Conservation (phyloP, 2,329 filamentous ascomycete genomes). For the Botryotinia narcissicola region DNA sequence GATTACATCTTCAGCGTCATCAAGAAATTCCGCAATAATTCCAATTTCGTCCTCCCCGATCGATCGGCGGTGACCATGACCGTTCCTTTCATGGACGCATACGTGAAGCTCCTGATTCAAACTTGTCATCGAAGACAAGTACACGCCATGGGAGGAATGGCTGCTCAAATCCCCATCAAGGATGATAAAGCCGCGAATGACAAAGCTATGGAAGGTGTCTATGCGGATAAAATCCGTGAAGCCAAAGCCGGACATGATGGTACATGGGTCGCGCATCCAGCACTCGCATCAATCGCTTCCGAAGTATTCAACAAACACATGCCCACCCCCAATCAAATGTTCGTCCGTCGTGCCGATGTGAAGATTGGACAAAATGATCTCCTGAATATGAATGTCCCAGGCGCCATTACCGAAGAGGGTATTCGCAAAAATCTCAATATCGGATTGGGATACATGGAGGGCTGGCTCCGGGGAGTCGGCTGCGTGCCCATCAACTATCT, state of each 20-base stretch:
- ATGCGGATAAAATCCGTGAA: slow-evolving; percentile 94
- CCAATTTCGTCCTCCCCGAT: slow-evolving; percentile 90
- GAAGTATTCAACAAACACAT: slow-evolving; percentile 98
- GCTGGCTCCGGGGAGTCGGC: slow-evolving; percentile 90
- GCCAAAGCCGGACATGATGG: slow-evolving; percentile 91
- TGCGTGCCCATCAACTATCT: slow-evolving; percentile 97
- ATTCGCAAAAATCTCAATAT: slow-evolving; percentile 98
- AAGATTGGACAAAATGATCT: slow-evolving; percentile 83
- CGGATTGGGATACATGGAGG: slow-evolving; percentile 97
- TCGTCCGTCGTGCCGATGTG: slow-evolving; percentile 86
- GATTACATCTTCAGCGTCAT: slow-evolving; percentile 99
- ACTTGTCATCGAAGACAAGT: slow-evolving; percentile 95
- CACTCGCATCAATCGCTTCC: slow-evolving; percentile 79
- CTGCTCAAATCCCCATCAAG: slow-evolving; percentile 98
- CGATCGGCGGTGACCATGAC: slow-evolving; percentile 94
- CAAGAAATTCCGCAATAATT: slow-evolving; percentile 97
- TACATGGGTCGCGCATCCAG: slow-evolving; percentile 97
- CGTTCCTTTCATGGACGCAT: slow-evolving; percentile 95
- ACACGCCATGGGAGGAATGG: slow-evolving; percentile 99
- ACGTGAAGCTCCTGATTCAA: slow-evolving; percentile 95
- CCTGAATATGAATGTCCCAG: slow-evolving; percentile 97
- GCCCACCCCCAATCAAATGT: slow-evolving; percentile 97
- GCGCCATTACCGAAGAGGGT: slow-evolving; percentile 85
- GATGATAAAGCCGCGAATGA: slow-evolving; percentile 88
- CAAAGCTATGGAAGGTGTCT: slow-evolving; percentile 87